Evolutionary conservation across 139 green algal genomes (phyloP), one percentile per base, ranked within the genome.

Genomic region (Axilococcus clingmanii): DNA sequence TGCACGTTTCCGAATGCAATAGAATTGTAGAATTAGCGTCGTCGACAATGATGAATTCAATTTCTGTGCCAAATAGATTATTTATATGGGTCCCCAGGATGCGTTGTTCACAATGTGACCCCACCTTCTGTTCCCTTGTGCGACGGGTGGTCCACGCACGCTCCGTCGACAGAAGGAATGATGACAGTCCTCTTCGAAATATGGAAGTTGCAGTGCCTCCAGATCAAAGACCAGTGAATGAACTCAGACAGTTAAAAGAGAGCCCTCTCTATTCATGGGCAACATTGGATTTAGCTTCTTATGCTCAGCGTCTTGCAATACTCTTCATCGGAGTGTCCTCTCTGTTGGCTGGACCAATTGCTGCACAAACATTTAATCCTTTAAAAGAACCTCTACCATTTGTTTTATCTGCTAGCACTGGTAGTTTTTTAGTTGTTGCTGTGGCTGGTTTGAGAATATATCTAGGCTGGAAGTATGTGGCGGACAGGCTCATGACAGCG

Each of bases 381-480:
- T 27, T 37, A 0, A 44, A 76, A 4, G 66, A 89, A 71, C 73
- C 80, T 0, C 4, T 80, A 0, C 66, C 80, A 63, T 89, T 76
- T 43, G 44, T 75, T 8, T 57, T 89, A 24, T 72, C 52, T 46
- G 72, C 52, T 9, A 48, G 55, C 3, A 62, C 70, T 2, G 86
- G 85, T 17, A 65, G 58, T 2, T 53, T 84, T 31, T 16, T 91
- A 32, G 80, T 89, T n/a, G 81, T 87, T 17, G 74, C 80, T 2
- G 41, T 85, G 7, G 73, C 77, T 1, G 61, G 75, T 15, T 48
- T 93, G 40, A 82, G 86, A 52, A 84, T 95, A 49, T 92, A 83
- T 61, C 69, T 94, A n/a, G 81, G 76, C 16, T 97, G 89, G 89
- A 59, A 64, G 7, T 97, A 96, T 48, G 86, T 97, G 9, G 77